Base-by-base conservation (phyloP, 805 yeast genomes). In the Candida easanensis region DNA sequence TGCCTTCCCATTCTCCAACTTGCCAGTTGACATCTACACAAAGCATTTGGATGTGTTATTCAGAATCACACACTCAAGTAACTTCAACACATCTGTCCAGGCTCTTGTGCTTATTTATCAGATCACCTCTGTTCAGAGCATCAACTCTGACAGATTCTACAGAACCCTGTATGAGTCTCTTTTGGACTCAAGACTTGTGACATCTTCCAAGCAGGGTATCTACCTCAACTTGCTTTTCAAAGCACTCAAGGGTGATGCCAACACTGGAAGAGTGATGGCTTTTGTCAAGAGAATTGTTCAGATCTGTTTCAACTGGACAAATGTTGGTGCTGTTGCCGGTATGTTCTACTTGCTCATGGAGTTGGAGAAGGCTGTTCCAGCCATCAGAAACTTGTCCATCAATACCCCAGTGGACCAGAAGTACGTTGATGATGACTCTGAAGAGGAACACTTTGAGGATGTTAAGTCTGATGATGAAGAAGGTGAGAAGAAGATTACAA, bases 31-130 rank as follows among this genome's bases (percentile, higher is more conserved):
- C 22, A 76, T 78, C 6, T 88, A 83, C 58, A 78, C 80, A 51
- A 71, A 76, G 48, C 97, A 93, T 66, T 70, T 91, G 58, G 84
- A 88, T 58, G 83, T 95, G 0, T 69, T 93, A 44, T 93, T 84
- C 74, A 80, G 79, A 57, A 91, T 91, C 61, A 90, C 97, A 5
- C 97, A 91, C 63, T 84, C 96, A 15, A 80, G 96, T 20, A 93
- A 93, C 62, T 90, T 91, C 71, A 88, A 88, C 63, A 91, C 99
- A 2, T 83, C 95, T 13, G 82, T 93, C 19, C 99, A 93, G 69
- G 96, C 98, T 0, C 74, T 93, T 52, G 82, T 85, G 27, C 77
- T 93, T 57, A 80, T 93, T 40, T 81, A 84, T 61, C 96, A 88
- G 59, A 84, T 93, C 48, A 76, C 88, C 16, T 62, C 74, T 38